A percentile compares a stretch with the other conserved stretches of the same genome.
These are phyloP conservation scores for Cladosporium sp. DNA, from an alignment of 2,329 filamentous ascomycete genomes.

Conservation along the genomic window DNA sequence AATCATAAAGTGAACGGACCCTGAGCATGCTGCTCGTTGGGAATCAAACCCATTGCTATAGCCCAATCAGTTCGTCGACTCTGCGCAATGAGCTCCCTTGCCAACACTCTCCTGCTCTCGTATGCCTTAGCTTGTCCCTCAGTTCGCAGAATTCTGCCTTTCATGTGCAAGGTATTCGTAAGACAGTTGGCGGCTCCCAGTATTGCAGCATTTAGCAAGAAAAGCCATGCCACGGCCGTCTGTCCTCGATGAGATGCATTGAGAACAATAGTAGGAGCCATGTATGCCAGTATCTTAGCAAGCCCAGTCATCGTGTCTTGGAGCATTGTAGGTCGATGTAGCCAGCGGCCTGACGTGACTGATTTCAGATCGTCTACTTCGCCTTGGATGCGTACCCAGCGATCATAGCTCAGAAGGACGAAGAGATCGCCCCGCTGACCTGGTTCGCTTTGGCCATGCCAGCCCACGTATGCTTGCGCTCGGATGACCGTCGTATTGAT, in stretches of 20 bases:
- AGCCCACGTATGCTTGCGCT: conserved; percentile 38
- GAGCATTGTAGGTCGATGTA: conserved; percentile 47
- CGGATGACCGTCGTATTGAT: conserved; percentile 57
- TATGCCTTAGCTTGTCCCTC: conserved; percentile 22
- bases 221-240: conserved; percentile 48
- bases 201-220: conserved; percentile 51
- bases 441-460: conserved; percentile 36
- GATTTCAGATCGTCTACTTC: conserved; percentile 55
- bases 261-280: conserved; percentile 52
- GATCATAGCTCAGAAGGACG: conserved; percentile 50
- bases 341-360: conserved; percentile 55
- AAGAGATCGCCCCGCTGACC: conserved; percentile 45
- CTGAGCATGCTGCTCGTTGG: background rate
- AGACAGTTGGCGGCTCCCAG: conserved; percentile 53
- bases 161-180: conserved; percentile 47
- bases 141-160: conserved; percentile 41
- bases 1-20: background rate
- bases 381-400: conserved; percentile 52
- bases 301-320: conserved; percentile 49
- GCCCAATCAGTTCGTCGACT: conserved; percentile 36
- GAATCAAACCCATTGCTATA: conserved; percentile 35
- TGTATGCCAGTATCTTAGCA: conserved; percentile 56
- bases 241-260: conserved; percentile 54
- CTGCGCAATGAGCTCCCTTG: conserved; percentile 36
- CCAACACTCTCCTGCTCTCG: conserved; percentile 35